Evolutionary conservation across 108 stramenopile species (phyloP).

Genomic region (Asterionellopsis glacialis): DNA sequence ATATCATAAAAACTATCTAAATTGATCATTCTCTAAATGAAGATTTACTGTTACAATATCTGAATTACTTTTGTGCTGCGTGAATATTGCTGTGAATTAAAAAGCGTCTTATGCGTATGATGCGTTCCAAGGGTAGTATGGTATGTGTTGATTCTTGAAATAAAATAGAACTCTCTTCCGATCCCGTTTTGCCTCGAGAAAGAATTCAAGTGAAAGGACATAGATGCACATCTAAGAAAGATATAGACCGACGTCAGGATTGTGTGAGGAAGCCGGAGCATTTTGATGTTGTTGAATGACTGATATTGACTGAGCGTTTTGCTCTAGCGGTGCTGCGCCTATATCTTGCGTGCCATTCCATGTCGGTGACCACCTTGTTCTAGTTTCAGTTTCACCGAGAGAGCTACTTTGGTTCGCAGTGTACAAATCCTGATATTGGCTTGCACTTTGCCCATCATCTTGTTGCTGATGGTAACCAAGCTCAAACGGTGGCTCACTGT

Average conservation of each 20-base stretch:
- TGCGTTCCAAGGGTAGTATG: too few species aligned
- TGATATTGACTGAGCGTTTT: conserved; percentile 18
- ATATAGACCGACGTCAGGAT: conserved; percentile 29
- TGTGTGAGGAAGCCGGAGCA: conserved; percentile 9
- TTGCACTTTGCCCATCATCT: conserved; percentile 1
- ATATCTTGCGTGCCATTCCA: conserved; percentile 16
- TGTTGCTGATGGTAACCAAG: background rate
- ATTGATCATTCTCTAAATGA: too few species aligned
- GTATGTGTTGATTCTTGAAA: too few species aligned
- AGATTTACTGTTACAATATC: too few species aligned
- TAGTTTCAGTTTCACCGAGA: background rate
- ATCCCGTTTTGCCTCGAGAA: too few species aligned
- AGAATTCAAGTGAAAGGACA: background rate
- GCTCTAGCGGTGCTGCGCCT: conserved; percentile 11
- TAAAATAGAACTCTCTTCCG: too few species aligned
- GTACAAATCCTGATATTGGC: conserved; percentile 4
- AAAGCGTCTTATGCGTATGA: too few species aligned
- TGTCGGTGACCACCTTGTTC: conserved; percentile 9
- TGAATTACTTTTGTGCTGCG: too few species aligned
- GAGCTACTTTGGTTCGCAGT: background rate
- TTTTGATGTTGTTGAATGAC: conserved; percentile 7
- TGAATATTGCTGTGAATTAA: too few species aligned
- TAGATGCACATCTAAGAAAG: conserved; percentile 7
- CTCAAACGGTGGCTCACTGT: background rate
- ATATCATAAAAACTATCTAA: too few species aligned